These are phyloP conservation scores for Saksenaea vasiformis DNA, from an alignment of 371 early-diverging fungal genomes.

Conservation along the genomic window DNA sequence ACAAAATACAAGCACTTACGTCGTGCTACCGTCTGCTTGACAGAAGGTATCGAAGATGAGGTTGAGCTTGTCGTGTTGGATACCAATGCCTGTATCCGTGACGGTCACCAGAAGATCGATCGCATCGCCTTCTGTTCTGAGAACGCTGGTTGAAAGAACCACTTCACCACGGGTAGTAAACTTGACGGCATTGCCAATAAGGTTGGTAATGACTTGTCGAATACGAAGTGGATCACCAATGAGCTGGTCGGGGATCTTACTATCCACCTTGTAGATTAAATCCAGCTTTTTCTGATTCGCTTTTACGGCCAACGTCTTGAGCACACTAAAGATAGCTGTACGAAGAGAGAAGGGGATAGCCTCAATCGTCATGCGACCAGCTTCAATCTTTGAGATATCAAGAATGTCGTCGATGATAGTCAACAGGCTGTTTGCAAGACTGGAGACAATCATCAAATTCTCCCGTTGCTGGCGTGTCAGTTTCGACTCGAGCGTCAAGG, in stretches of 20 bases:
- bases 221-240: conserved; percentile 73
- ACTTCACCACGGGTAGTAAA: conserved; percentile 74
- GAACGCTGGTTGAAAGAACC: conserved; percentile 46
- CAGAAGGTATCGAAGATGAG: conserved; percentile 77
- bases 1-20: conserved; percentile 31
- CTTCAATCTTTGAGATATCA: conserved; percentile 80
- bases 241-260: conserved; percentile 60
- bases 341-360: conserved; percentile 62
- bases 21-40: conserved; percentile 77
- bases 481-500: conserved; percentile 50
- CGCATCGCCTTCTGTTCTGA: conserved; percentile 37
- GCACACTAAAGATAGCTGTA: conserved; percentile 55
- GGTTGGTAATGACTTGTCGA: conserved; percentile 74
- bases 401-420: conserved; percentile 76
- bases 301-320: conserved; percentile 62
- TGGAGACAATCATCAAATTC: conserved; percentile 66
- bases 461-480: conserved; percentile 71
- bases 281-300: conserved; percentile 62
- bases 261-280: conserved; percentile 58
- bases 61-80: conserved; percentile 63
- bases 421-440: conserved; percentile 61
- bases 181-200: conserved; percentile 80
- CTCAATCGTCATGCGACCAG: conserved; percentile 69
- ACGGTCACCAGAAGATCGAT: conserved; percentile 67
- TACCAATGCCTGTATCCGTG: conserved; percentile 81